Evolutionary conservation across 2,329 filamentous ascomycete species (phyloP), one percentile per base, ranked within the genome.

Genomic region (Calonectria fujianensis): DNA sequence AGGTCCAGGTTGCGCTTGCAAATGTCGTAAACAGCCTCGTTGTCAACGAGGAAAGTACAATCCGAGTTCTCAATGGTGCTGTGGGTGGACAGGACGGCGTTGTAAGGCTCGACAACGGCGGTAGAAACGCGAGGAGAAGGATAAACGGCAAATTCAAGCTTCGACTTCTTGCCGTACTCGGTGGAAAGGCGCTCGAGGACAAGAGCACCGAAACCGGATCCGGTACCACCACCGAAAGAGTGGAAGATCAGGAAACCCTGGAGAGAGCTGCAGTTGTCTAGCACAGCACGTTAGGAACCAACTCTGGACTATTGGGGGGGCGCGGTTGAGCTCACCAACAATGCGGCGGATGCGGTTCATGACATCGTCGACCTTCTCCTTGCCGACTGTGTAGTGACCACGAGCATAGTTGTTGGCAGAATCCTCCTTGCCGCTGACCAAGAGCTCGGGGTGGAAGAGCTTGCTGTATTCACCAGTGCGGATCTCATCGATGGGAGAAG

Each of bases 31-130:
- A 94, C 92, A 80, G 93, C 93, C 86, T 94, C 93, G 84, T 94
- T 94, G 82, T 94, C 93, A 78, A 94, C 93, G 64, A 94, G 87
- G 89, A 94, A 94, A n/a, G 93, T 94, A 84, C 93, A 94, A 88
- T 94, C 93, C n/a, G 93, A 91, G 88, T 94, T 93, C 89, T 94
- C 93, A 76, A 94, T 93, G 74, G 93, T 94, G 89, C 92, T 94
- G 88, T 94, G 93, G 72, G 93, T 94, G 59, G 93, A 93, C 76
- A 94, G 88, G 73, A 94, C 92, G 75, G 93, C 92, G 81, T 94
- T 94, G 89, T 94, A 94, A 37, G 93, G 93, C 88, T 94, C 93
- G 70, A 94, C 93, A 72, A 94, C 92, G 52, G 93, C 91, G 50
- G 92, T 94, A 54, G 93, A 93, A 77, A 93, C 91, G 74, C 92